A percentile compares a stretch with the other conserved stretches of the same genome.
Evolutionary conservation across 169 alveolate genomes (phyloP).

Genomic region (Pseudocohnilembus persalinus): DNA sequence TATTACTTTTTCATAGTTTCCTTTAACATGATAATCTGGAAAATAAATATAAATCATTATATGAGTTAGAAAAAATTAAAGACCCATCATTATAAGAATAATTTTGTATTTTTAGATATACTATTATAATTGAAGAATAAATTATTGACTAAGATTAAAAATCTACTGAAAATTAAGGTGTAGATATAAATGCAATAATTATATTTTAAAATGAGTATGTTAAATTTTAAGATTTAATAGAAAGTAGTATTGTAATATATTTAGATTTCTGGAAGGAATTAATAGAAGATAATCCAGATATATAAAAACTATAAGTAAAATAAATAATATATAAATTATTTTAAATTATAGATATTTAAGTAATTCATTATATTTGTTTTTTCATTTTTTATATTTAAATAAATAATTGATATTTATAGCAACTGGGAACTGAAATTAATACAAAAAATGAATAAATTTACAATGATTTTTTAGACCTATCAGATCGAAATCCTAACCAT

Average conservation of each 20-base stretch:
- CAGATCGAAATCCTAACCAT: conserved; percentile 35
- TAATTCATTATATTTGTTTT: no score
- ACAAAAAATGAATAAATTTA: not conserved
- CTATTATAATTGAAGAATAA: not conserved
- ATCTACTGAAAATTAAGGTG: not conserved
- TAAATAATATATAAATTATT: no score
- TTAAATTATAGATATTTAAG: no score
- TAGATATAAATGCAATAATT: not conserved
- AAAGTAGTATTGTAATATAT: conserved; percentile 11
- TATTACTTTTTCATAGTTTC: conserved; percentile 9
- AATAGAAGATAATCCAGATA: conserved; percentile 47
- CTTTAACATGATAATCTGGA: conserved; percentile 30
- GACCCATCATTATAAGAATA: conserved; percentile 31
- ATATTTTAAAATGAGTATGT: not conserved
- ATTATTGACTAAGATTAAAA: not conserved
- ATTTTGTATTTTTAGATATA: conserved; percentile 7
- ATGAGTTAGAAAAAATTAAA: conserved; percentile 7
- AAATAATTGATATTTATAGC: not conserved
- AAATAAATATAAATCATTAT: conserved; percentile 33
- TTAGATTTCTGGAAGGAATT: conserved; percentile 47
- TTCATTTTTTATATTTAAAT: no score
- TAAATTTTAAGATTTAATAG: not conserved
- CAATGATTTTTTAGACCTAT: conserved; percentile 9
- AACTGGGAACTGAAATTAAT: conserved; percentile 9
- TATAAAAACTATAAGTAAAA: conserved; percentile 34